Conservation (phyloP, 768 basidiomycete species). For the Epithele typhae region DNA sequence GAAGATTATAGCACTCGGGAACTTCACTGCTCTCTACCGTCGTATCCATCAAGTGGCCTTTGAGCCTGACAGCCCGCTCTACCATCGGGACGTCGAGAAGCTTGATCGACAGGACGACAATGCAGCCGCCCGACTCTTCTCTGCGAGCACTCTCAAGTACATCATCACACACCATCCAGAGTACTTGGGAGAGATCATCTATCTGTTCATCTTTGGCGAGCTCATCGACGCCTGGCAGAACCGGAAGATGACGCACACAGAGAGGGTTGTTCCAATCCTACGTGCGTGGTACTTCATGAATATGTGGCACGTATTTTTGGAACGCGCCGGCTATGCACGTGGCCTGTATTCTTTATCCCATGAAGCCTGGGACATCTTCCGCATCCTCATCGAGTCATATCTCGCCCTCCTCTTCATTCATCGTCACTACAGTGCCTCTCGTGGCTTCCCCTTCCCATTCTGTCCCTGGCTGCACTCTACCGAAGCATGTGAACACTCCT, state of each 20-base stretch:
- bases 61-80: conserved; percentile 18
- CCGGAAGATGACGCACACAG: conserved; percentile 15
- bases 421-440: conserved; percentile 25
- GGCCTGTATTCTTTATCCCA: background rate
- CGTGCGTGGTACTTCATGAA: conserved; percentile 19
- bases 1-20: conserved; percentile 20
- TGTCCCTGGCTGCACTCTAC: background rate
- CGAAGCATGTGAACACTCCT: conserved; percentile 2
- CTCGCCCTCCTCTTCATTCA: conserved; percentile 16
- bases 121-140: conserved; percentile 36
- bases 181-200: conserved; percentile 25
- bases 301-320: conserved; percentile 14
- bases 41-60: conserved; percentile 19
- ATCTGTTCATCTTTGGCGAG: conserved; percentile 31
- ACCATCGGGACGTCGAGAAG: conserved; percentile 29
- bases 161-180: conserved; percentile 23
- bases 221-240: conserved; percentile 23
- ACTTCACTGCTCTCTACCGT: conserved; percentile 15
- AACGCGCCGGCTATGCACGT: conserved; percentile 12
- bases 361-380: conserved; percentile 1
- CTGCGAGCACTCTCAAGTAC: conserved; percentile 26
- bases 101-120: conserved; percentile 40
- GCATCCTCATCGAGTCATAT: conserved; percentile 1
- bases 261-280: conserved; percentile 16
- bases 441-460: conserved; percentile 29